phyloP scores from a whole-genome alignment of 768 basidiomycete species.

The Boletus coccyginus region DNA sequence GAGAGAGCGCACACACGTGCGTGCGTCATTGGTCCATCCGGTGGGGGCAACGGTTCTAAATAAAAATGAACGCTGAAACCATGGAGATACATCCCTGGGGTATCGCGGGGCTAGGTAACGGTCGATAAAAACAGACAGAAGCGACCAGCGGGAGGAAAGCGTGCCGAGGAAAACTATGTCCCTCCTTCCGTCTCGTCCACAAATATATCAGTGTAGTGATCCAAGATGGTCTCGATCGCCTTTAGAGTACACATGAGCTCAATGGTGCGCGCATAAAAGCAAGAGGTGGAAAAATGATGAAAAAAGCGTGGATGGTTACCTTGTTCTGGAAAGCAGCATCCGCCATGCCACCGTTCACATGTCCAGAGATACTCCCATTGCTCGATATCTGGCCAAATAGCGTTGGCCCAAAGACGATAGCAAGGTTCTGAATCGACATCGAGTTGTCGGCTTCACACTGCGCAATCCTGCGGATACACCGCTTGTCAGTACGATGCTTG shows the following conservation, averaged over 20 bases:
- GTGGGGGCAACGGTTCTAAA: conserved; percentile 2
- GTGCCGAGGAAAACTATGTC: conserved; percentile 12
- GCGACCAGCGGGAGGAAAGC: neutral
- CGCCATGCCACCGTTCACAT: conserved; percentile 55
- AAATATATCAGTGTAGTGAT: conserved; percentile 95
- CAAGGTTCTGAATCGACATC: conserved; percentile 91
- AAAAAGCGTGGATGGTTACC: conserved; percentile 34
- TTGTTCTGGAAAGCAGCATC: conserved; percentile 73
- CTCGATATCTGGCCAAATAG: conserved; percentile 73
- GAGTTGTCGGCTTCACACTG: conserved; percentile 76
- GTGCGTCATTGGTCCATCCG: conserved; percentile 4
- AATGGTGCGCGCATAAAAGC: neutral
- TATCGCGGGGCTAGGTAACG: conserved; percentile 28
- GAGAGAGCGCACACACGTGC: neutral
- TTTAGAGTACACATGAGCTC: conserved; percentile 31
- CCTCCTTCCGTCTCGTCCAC: conserved; percentile 75
- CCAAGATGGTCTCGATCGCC: conserved; percentile 94
- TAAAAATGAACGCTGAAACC: conserved; percentile 5
- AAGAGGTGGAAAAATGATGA: neutral
- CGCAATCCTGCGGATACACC: conserved; percentile 56
- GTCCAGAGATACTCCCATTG: conserved; percentile 41
- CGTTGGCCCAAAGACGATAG: conserved; percentile 98
- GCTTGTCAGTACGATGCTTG: conserved; percentile 6
- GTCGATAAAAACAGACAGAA: conserved; percentile 2
- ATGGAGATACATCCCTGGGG: conserved; percentile 15